phyloP scores from a whole-genome alignment of 202 grass and related monocot genomes.

The Elaeis oleifera region DNA sequence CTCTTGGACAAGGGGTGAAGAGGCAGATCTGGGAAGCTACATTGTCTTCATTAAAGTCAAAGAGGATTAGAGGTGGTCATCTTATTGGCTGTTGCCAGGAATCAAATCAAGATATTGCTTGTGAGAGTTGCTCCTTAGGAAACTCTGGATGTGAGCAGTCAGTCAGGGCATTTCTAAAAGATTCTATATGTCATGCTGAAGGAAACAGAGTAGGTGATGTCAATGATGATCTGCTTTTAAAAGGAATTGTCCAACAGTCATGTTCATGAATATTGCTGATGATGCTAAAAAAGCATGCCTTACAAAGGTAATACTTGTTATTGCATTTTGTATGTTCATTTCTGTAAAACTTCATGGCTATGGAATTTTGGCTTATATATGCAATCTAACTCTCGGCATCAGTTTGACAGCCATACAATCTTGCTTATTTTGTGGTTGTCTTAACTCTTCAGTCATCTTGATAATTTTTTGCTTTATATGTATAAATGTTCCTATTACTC shows the following conservation, averaged over 20 bases:
- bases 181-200: constrained; percentile 23
- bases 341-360: too few relatives aligned
- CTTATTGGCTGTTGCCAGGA: constrained; percentile 25
- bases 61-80: constrained; percentile 56
- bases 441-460: too few relatives aligned
- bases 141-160: constrained; percentile 8
- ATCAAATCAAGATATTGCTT: constrained; percentile 16
- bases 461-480: too few relatives aligned
- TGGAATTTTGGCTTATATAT: too few relatives aligned
- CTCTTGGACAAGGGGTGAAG: constrained; percentile 45
- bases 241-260: constrained; percentile 37
- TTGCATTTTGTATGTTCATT: neutral
- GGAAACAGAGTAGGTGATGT: constrained; percentile 26
- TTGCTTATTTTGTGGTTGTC: too few relatives aligned
- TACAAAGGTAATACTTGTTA: constrained; percentile 44
- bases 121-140: constrained; percentile 13
- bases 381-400: too few relatives aligned
- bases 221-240: constrained; percentile 6
- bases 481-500: too few relatives aligned
- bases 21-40: constrained; percentile 50
- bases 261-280: constrained; percentile 91
- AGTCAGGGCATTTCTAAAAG: constrained; percentile 5
- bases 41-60: constrained; percentile 72
- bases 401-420: too few relatives aligned
- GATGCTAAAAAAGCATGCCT: constrained; percentile 65